Base-by-base conservation (phyloP, 805 yeast genomes). In the Hemisphaericaspora nanyangensis region DNA sequence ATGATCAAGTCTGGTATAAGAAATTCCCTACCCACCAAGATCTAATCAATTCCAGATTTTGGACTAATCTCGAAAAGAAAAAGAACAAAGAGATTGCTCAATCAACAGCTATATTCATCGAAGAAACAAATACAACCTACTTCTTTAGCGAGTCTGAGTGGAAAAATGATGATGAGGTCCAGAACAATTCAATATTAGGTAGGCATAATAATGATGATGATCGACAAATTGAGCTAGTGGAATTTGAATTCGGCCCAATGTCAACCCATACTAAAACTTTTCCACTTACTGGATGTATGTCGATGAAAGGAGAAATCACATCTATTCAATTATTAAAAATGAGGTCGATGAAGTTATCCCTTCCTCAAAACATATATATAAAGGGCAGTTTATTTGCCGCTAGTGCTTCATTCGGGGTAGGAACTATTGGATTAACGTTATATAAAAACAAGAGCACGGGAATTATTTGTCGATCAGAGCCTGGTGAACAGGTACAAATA, bases 401-500 rank as follows among this genome's bases (percentile, higher is more conserved):
- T 6, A 22, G 29, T 15, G 35, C 28, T 8, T 12, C 17, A n/a
- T 12, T 24, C 10, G 18, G 29, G 17, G 35, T 17, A 10, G 35
- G 35, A 16, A 12, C 28, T 3, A 20, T 15, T 12, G 35, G 35
- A 4, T 26, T 33, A 15, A n/a, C 35, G 16, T 17, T 33, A 8
- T 16, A 18, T 26, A 15, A 16, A 8, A 18, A 17, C 11, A 22
- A 19, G 15, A 15, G 17, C 18, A 16, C 19, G 12, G 13, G 20
- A 16, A 12, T 33, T 3, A 33, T 12, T 7, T 33, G 35, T 24
- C 20, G 18, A 26, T 18, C 12, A 4, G 12, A 17, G 10, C 35
- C 35, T 12, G 35, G 29, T n/a, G 10, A 22, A 11, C 20, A 15
- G 18, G 35, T 40, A 11, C 44, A 40, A 26, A 25, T 40, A 25